Evolutionary conservation across 148 eudicot species (phyloP).

Genomic region (Dysphania ambrosioides): DNA sequence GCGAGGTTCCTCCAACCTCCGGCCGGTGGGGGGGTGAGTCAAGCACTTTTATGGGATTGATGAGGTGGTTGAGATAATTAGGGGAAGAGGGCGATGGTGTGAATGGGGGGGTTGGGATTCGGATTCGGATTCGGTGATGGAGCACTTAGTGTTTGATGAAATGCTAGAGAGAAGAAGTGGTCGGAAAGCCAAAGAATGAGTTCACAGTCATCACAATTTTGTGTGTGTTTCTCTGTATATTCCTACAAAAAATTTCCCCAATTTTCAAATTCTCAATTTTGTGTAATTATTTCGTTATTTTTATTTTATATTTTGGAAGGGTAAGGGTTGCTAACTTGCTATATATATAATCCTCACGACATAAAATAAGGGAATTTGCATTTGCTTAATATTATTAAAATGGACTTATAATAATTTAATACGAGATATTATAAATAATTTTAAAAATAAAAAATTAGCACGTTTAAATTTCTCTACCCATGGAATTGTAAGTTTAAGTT

Average conservation of each 20-base stretch:
- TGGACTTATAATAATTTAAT: no score
- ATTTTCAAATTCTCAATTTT: background rate
- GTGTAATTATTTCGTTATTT: background rate
- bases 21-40: background rate
- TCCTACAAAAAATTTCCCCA: background rate
- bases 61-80: background rate
- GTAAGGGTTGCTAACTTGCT: constrained; percentile 13
- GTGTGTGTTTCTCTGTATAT: background rate
- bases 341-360: constrained; percentile 21
- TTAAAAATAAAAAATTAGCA: no score
- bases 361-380: no score
- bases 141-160: constrained; percentile 29
- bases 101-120: background rate
- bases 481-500: no score
- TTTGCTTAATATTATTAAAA: no score
- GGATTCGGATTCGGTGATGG: no score
- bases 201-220: background rate
- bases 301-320: background rate
- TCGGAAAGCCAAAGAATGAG: constrained; percentile 13
- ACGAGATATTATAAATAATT: no score
- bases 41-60: background rate
- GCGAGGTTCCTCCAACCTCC: background rate
- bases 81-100: background rate
- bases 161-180: constrained; percentile 15
- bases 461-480: no score